Evolutionary conservation across 2,329 filamentous ascomycete genomes (phyloP).

Genomic region (Penicillium sp.): DNA sequence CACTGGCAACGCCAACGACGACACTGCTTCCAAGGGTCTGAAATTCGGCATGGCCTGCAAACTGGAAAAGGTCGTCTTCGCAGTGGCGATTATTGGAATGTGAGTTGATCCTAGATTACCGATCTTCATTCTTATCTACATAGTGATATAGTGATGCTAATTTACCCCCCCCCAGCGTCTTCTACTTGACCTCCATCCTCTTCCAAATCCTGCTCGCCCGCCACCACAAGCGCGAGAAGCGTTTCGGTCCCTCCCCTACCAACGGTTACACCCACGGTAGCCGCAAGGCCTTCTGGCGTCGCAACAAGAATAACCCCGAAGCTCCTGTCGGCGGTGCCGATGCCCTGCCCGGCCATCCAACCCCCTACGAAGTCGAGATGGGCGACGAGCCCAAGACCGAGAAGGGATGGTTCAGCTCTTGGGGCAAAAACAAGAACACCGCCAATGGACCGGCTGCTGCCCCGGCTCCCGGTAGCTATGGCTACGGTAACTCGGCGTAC

Average conservation of each 20-base stretch:
- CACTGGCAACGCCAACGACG: slow-evolving; percentile 53
- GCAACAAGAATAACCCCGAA: slow-evolving; percentile 46
- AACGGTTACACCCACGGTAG: slow-evolving; percentile 67
- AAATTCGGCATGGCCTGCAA: slow-evolving; percentile 63
- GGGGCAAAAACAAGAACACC: slow-evolving; percentile 23
- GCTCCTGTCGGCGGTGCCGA: slow-evolving; percentile 29
- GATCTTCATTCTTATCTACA: background rate
- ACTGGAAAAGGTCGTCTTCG: slow-evolving; percentile 73
- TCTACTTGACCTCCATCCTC: slow-evolving; percentile 71
- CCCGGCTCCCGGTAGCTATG: slow-evolving; percentile 24
- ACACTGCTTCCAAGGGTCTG: slow-evolving; percentile 47
- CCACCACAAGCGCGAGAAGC: slow-evolving; percentile 71
- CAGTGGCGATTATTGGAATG: slow-evolving; percentile 74
- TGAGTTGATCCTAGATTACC: slow-evolving; percentile 43
- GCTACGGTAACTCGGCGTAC: slow-evolving; percentile 33
- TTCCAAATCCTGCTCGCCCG: slow-evolving; percentile 67
- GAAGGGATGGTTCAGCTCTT: slow-evolving; percentile 23
- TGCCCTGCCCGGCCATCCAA: slow-evolving; percentile 39
- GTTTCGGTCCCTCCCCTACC: slow-evolving; percentile 62
- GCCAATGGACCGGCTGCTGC: slow-evolving; percentile 1
- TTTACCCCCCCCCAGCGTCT: slow-evolving; percentile 50
- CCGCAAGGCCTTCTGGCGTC: slow-evolving; percentile 39
- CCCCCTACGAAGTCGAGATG: slow-evolving; percentile 39
- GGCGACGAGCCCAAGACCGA: slow-evolving; percentile 18
- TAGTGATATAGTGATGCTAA: background rate